Evolutionary conservation across 2,329 filamentous ascomycete species (phyloP), one percentile per base, ranked within the genome.

Genomic region (Lasiodiplodia citricola): DNA sequence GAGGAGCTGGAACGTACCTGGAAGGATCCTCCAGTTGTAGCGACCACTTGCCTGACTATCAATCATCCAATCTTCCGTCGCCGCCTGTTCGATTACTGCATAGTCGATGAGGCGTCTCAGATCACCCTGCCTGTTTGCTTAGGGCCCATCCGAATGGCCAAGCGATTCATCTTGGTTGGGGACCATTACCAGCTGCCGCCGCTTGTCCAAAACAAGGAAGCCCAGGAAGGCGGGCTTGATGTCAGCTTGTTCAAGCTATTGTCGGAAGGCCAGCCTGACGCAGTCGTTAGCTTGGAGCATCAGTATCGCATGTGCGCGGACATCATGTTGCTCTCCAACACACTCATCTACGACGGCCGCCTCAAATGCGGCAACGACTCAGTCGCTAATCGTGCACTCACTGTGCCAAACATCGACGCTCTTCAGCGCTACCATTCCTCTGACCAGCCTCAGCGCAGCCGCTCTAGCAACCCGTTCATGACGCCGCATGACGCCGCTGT

Each of bases 221-320:
- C 96, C 2, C 88, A 91, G 56, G 87, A 90, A 67, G 94, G 94
- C 14, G 96, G 96, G 1, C 84, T 99, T 5, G 96, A 99, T 78
- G 87, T 97, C 56, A 97, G 93, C 77, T 85, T 99, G 64, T 99
- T 99, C 86, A 97, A 97, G 78, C 86, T 96, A 3, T 87, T 99
- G 14, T 97, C 94, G 0, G 96, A 98, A 75, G 87, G 88, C 0
- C 94, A 98, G 71, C 94, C 96, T 0, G 84, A 89, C 57, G 94
- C 94, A 0, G 94, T 99, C 2, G 93, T 96, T 70, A 97, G 92
- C 71, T 87, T 99, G 1, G 94, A 96, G 74, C 94, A 97, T 75
- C 96, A 99, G 78, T 99, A 99, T 77, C 93, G 96, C 70, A 99
- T 99, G 96, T 97, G 93, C 75, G 92, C 96, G 73, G 96, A 99